phyloP scores from a whole-genome alignment of 176 grass and related monocot genomes.

The Phyllostachys edulis region DNA sequence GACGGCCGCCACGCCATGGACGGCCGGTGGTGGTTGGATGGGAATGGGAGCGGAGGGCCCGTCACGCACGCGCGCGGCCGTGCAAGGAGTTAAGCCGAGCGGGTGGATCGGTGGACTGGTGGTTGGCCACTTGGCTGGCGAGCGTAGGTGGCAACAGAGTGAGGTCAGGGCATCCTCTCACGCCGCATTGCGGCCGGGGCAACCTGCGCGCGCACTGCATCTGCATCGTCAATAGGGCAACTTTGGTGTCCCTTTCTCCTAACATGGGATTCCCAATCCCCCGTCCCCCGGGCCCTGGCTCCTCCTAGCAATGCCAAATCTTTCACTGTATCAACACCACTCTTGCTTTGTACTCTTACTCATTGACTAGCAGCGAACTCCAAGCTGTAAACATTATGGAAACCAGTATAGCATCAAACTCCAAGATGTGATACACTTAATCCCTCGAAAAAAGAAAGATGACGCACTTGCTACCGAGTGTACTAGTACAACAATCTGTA shows the following conservation, averaged over 20 bases:
- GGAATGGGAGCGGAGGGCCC: neutral
- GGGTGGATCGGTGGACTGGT: too few relatives aligned
- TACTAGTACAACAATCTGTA: neutral
- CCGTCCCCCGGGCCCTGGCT: neutral
- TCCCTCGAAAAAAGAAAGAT: too few relatives aligned
- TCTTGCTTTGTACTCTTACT: neutral
- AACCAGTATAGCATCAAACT: too few relatives aligned
- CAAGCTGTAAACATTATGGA: neutral
- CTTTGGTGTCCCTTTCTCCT: neutral
- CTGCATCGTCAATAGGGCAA: slow-evolving; percentile 25
- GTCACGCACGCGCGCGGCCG: neutral
- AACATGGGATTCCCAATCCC: neutral
- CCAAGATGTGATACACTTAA: neutral
- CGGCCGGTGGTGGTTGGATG: slow-evolving; percentile 20
- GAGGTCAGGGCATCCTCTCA: neutral
- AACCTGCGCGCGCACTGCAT: neutral
- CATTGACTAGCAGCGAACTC: neutral
- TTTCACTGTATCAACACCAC: neutral
- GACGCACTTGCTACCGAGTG: too few relatives aligned
- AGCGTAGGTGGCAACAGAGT: neutral
- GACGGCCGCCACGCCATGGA: neutral
- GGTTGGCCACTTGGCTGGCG: slow-evolving; percentile 19
- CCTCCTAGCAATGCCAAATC: neutral
- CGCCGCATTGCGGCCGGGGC: neutral
- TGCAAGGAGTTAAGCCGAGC: neutral